Evolutionary conservation across 306 rosid species (phyloP), one percentile per base, ranked within the genome.

Genomic region (Alnus glutinosa): DNA sequence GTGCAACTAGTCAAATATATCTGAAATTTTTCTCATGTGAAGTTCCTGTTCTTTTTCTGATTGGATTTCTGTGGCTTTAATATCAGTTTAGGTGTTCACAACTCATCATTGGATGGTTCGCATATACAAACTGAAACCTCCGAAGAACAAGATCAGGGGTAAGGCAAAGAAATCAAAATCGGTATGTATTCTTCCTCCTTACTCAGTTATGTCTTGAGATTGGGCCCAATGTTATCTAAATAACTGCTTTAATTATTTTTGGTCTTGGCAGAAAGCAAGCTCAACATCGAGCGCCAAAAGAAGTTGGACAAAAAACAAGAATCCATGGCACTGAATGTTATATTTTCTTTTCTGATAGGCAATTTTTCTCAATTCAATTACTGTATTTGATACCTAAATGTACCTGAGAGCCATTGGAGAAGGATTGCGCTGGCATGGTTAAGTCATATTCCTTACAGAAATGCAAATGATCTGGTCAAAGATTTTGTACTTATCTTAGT

Each of bases 71-170:
- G 49, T 12, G 34, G 78, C 58, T 32, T 36, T 77, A 71, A 23
- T 51, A 70, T n/a, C 63, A 37, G 55, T 79, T 57, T 77, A 96
- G 99, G 99, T 89, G 55, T 96, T 96, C 92, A 96, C 99, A 23
- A 96, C 98, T 79, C 99, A 96, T 89, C 99, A 93, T 82, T 96
- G 99, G 99, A 96, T 96, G 99, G 99, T 96, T 68, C 89, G 99
- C 86, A 63, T 96, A 74, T 96, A 91, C 96, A 93, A 96, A 88
- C 78, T 96, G 86, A 96, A 96, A 85, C 85, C 94, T 50, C 97
- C 82, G 39, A 96, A 75, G 92, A 96, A 96, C 88, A 86, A 98
- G 87, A 88, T 96, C 58, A 90, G 98, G 3, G 99, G 99, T 59
- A 96, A 88, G 90, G 70, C 61, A 16, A 94, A 90, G 78, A 96